Percentiles rank a stretch among this genome's conserved stretches.
Conservation (phyloP, 2,329 filamentous ascomycete species). For the Fusarium sp. region DNA sequence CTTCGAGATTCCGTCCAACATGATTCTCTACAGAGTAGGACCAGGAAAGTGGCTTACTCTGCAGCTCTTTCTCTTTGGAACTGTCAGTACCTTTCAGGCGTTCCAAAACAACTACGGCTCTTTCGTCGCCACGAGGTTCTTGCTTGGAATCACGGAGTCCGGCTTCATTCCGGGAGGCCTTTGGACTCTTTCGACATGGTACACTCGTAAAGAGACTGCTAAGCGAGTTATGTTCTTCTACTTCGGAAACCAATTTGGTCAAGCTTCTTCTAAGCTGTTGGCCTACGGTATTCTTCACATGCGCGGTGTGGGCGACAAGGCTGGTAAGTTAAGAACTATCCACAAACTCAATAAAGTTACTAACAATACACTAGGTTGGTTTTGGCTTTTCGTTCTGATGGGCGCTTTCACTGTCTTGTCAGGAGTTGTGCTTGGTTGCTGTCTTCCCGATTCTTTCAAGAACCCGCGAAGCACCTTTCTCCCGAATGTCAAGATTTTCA, state of each 20-base stretch:
- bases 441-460: constrained; percentile 60
- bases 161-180: constrained; percentile 68
- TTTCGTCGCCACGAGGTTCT: constrained; percentile 63
- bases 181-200: constrained; percentile 68
- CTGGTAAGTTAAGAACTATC: constrained; percentile 54
- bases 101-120: constrained; percentile 62
- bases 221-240: constrained; percentile 68
- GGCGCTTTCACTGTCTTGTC: constrained; percentile 64
- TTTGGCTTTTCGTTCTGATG: constrained; percentile 50
- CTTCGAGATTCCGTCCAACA: constrained; percentile 56
- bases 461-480: constrained; percentile 59
- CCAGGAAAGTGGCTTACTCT: constrained; percentile 67
- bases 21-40: constrained; percentile 53
- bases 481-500: constrained; percentile 54
- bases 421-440: constrained; percentile 58
- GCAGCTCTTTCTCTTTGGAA: constrained; percentile 66
- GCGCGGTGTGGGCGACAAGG: constrained; percentile 59
- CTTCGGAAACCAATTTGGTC: constrained; percentile 67
- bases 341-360: too few relatives aligned
- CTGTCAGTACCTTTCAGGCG: constrained; percentile 67
- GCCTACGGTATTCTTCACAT: constrained; percentile 65
- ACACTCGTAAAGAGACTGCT: constrained; percentile 64
- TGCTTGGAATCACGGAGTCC: constrained; percentile 66
- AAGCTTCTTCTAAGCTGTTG: constrained; percentile 55
- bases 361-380: too few relatives aligned